A percentile compares a stretch with the other conserved stretches of the same genome.
phyloP scores from a whole-genome alignment of 106 monocot species.

The Ottelia alismoides region DNA sequence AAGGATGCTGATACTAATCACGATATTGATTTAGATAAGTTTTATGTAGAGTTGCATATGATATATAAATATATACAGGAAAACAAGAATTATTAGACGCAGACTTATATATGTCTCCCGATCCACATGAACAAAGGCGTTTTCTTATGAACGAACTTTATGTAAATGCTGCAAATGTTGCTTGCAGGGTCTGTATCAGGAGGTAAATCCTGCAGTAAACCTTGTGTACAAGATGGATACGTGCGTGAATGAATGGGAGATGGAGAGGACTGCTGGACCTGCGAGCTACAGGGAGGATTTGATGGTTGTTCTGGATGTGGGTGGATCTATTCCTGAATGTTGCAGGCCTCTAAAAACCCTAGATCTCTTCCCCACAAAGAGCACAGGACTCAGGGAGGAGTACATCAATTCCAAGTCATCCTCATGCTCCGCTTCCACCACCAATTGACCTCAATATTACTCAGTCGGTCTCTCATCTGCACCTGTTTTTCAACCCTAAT shows the following conservation, averaged over 20 bases:
- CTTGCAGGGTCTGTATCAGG: slow-evolving; percentile 7
- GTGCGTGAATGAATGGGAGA: slow-evolving; percentile 1
- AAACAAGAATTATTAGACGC: not conserved
- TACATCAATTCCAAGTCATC: slow-evolving; percentile 54
- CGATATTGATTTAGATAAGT: not conserved
- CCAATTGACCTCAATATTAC: not conserved
- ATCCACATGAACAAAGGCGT: not conserved
- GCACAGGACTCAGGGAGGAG: slow-evolving; percentile 44
- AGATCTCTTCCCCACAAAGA: slow-evolving; percentile 65
- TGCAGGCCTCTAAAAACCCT: slow-evolving; percentile 40
- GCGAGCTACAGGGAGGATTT: not conserved
- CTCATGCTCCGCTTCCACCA: slow-evolving; percentile 46
- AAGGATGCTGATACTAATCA: not conserved
- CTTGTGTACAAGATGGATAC: slow-evolving; percentile 29
- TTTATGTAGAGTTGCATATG: not conserved
- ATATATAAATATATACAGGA: not conserved
- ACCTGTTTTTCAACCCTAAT: too few relatives aligned
- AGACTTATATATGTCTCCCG: slow-evolving; percentile 7
- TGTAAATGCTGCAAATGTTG: not conserved
- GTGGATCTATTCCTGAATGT: slow-evolving; percentile 2
- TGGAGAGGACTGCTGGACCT: not conserved
- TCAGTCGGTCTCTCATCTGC: too few relatives aligned
- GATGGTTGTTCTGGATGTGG: not conserved
- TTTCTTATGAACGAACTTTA: not conserved
- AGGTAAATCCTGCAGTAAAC: slow-evolving; percentile 19